Base-by-base conservation (phyloP, 192 early-diverging fungal genomes). In the Powellomyces hirtus region DNA sequence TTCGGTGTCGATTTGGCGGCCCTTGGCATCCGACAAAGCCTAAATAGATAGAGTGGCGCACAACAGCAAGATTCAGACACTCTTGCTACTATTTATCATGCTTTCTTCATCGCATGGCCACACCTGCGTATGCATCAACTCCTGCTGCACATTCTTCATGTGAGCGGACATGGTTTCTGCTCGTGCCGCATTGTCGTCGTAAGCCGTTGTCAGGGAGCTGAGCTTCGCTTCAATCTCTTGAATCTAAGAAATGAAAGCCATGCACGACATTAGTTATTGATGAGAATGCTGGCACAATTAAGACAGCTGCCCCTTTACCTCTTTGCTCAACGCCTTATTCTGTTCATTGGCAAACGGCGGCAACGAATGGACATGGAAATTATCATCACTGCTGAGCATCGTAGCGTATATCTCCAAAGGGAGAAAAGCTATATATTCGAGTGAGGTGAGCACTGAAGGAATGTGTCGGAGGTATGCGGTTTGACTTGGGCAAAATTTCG, bases 141-240 rank as follows among this genome's bases (percentile, higher is more conserved):
- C 82, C 53, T 82, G 79, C 65, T 79, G 76, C 22, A 86, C 78
- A 60, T 86, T 86, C 64, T 84, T 84, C 68, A 83, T 77, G 66
- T 86, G 84, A 16, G 67, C 59, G 16, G 42, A 22, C 70, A 86
- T 84, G 34, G 82, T 70, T 30, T 79, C 74, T 2, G 77, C 49
- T 31, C 84, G 52, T n/a, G 71, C 22, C n/a, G 59, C 45, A 67
- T 83, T 84, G 61, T 86, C 84, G 63, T 86, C 84, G 36, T 77
- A 68, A 7, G 66, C 33, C 29, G 82, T 72, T 22, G 73, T 50
- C 20, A 84, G 60, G 3, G 55, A 51, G 34, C 40, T 76, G 1
- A 84, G 52, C 50, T 70, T 72, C n/a, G 45, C 44, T 63, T 80
- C 79, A 40, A 73, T 60, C 18, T 68, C 37, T 50, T 67, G 68